Base-by-base conservation (phyloP, 2,329 filamentous ascomycete species). In the Exophiala spinifera region DNA sequence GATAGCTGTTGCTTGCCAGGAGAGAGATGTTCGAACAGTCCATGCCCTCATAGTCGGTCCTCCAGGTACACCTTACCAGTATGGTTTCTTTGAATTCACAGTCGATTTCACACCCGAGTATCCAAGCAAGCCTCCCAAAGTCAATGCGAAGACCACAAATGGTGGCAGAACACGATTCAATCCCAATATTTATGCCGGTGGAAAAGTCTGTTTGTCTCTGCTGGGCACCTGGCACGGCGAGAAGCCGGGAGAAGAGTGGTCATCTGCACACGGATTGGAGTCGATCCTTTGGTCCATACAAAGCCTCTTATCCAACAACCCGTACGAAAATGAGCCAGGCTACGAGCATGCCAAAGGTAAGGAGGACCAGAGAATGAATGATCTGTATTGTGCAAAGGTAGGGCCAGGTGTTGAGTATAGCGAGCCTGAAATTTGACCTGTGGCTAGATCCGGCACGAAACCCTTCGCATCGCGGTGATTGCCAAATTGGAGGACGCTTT, bases 261-360 rank as follows among this genome's bases (percentile, higher is more conserved):
- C 91, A 14, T 91, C 91, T 14, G 94, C 92, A 1, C 94, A 97
- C 70, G 92, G 94, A 5, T 78, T 99, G 1, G 94, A 97, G 70
- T 97, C 92, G 1, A 89, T 97, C 46, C 73, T 99, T 45, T 83
- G 97, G 49, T 97, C 92, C 4, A 96, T 99, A 53, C 94, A 99
- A 72, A 96, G 91, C 69, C 77, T 99, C 42, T 91, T 99, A 87
- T 96, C 91, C 1, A 75, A 83, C 23, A 96, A 96, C 64, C 94
- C 92, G 0, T 97, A 96, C 71, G 89, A 94, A 68, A 96, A 97
- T 65, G 94, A 99, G 69, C 94, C 94, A 1, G 94, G 94, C 4
- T 96, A 89, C 64, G 92, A 97, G 69, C 81, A 87, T 56, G 82
- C 85, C 11, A 86, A 86, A 43, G 79, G 81, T 7, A 73, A 79